A percentile compares a stretch with the other conserved stretches of the same genome.
Evolutionary conservation across 768 basidiomycete genomes (phyloP).

Genomic region (Lactarius vividus): DNA sequence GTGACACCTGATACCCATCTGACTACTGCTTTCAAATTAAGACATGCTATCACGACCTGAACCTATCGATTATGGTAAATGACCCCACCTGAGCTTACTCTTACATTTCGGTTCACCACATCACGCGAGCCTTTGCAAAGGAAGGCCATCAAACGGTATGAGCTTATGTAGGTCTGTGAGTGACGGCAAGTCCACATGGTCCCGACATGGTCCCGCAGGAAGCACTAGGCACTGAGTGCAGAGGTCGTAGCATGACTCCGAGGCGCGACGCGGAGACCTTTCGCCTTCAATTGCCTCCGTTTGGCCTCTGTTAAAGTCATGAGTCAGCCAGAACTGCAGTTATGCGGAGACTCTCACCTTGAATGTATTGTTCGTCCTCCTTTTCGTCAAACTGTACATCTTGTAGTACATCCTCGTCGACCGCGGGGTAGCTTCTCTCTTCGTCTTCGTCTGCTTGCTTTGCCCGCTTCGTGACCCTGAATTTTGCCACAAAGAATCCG

Average conservation of each 20-base stretch:
- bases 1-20: not conserved
- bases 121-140: not conserved
- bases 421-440: slow-evolving; percentile 29
- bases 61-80: slow-evolving; percentile 10
- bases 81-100: slow-evolving; percentile 1
- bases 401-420: slow-evolving; percentile 32
- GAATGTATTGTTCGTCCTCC: slow-evolving; percentile 60
- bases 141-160: not conserved
- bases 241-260: slow-evolving; percentile 39
- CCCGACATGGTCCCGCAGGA: not conserved
- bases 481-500: slow-evolving; percentile 98
- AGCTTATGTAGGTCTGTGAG: not conserved
- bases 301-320: slow-evolving; percentile 53
- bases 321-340: slow-evolving; percentile 9
- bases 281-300: slow-evolving; percentile 72
- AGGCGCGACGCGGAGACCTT: slow-evolving; percentile 65
- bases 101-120: not conserved
- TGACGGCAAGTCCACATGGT: not conserved
- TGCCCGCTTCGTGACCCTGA: slow-evolving; percentile 83
- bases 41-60: not conserved
- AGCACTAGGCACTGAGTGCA: slow-evolving; percentile 15
- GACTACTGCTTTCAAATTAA: not conserved
- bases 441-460: slow-evolving; percentile 44
- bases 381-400: slow-evolving; percentile 34
- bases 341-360: slow-evolving; percentile 48